A percentile compares a stretch with the other conserved stretches of the same genome.
These are phyloP conservation scores for Naganishia vishniacii DNA, from an alignment of 768 basidiomycete species.

Conservation along the genomic window DNA sequence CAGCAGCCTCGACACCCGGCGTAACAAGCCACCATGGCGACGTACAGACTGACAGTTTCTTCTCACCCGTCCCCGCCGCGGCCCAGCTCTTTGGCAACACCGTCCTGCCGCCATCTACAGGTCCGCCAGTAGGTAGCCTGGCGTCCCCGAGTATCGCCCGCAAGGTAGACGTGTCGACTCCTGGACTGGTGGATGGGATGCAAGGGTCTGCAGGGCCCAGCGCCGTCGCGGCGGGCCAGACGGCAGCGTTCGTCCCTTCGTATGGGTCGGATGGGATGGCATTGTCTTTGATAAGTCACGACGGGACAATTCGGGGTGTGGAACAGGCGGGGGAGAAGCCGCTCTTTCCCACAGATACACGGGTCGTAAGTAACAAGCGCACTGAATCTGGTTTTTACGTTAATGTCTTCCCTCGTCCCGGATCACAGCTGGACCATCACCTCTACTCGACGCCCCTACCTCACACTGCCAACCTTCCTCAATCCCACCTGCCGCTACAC, in stretches of 20 bases:
- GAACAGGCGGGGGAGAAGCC: conserved; percentile 16
- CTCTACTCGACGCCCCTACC: conserved; percentile 70
- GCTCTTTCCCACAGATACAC: conserved; percentile 22
- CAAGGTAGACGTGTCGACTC: conserved; percentile 8
- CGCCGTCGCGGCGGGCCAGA: neutral
- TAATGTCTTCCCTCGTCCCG: too few species aligned
- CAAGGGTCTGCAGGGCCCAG: neutral
- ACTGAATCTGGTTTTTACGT: too few species aligned
- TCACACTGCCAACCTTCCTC: conserved; percentile 56
- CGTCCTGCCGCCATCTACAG: neutral
- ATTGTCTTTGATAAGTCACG: conserved; percentile 13
- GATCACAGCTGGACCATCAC: conserved; percentile 86
- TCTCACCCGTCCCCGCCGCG: conserved; percentile 1
- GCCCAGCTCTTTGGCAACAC: neutral
- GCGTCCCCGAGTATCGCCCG: conserved; percentile 9
- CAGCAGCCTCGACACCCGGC: neutral
- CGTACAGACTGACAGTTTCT: conserved; percentile 17
- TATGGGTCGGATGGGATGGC: neutral
- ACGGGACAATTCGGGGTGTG: neutral
- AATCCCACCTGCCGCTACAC: conserved; percentile 46
- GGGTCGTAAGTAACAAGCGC: conserved; percentile 7
- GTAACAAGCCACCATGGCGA: conserved; percentile 2
- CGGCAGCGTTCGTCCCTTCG: neutral
- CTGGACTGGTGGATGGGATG: conserved; percentile 15
- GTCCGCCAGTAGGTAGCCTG: conserved; percentile 6